Conservation (phyloP, 2,329 filamentous ascomycete genomes). For the Cucurbitaria berberidis region DNA sequence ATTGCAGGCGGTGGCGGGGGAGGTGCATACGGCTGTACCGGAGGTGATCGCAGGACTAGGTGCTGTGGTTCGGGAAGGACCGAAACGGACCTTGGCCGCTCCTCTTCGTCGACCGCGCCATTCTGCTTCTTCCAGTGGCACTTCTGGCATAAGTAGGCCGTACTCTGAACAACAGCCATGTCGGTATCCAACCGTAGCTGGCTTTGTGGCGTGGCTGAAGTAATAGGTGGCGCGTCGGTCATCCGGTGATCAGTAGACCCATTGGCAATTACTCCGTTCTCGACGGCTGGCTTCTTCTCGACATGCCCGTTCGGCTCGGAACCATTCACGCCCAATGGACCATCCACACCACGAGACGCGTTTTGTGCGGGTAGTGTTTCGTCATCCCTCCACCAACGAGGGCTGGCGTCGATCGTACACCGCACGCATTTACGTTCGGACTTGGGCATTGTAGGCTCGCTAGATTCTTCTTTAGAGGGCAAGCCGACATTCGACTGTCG, state of each 20-base stretch:
- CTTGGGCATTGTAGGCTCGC: slow-evolving; percentile 37
- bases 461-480: slow-evolving; percentile 45
- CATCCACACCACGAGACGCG: slow-evolving; percentile 25
- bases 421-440: slow-evolving; percentile 50
- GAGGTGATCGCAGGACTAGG: slow-evolving; percentile 42
- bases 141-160: slow-evolving; percentile 54
- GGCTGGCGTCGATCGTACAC: slow-evolving; percentile 70
- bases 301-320: slow-evolving; percentile 20
- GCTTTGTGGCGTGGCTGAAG: slow-evolving; percentile 16
- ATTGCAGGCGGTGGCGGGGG: slow-evolving; percentile 19
- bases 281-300: slow-evolving; percentile 23
- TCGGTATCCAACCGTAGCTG: slow-evolving; percentile 35
- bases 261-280: slow-evolving; percentile 28
- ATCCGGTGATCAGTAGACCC: slow-evolving; percentile 35
- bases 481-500: slow-evolving; percentile 45
- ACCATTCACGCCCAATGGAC: slow-evolving; percentile 28
- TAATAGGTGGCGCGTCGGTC: slow-evolving; percentile 37
- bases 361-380: slow-evolving; percentile 16
- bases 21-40: slow-evolving; percentile 33
- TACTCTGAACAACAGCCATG: slow-evolving; percentile 13
- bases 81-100: slow-evolving; percentile 38
- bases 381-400: slow-evolving; percentile 59
- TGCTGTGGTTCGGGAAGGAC: slow-evolving; percentile 43
- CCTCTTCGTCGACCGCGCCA: slow-evolving; percentile 37
- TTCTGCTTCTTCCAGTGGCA: slow-evolving; percentile 56